Conservation (phyloP, 805 yeast species). For the Lipomyces chichibuensis region DNA sequence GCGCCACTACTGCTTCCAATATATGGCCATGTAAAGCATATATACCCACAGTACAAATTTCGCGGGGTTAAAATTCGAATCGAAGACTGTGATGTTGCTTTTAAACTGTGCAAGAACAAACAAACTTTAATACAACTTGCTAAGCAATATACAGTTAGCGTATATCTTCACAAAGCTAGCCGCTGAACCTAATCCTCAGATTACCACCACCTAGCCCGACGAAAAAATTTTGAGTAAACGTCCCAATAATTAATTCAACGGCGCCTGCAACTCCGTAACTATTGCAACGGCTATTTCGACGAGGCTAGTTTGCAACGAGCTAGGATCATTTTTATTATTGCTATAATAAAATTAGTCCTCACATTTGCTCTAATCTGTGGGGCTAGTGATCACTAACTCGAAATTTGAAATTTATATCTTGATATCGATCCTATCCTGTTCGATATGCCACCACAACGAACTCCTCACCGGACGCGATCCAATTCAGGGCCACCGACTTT, state of each 20-base stretch:
- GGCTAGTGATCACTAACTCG: not conserved
- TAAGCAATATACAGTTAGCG: not conserved
- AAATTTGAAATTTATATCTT: not conserved
- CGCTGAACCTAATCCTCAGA: not conserved
- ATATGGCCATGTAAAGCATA: constrained; percentile 8
- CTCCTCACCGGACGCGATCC: constrained; percentile 28
- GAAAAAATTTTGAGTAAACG: not conserved
- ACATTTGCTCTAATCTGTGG: not conserved
- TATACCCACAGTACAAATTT: not conserved
- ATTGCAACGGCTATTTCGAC: not conserved
- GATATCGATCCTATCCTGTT: not conserved
- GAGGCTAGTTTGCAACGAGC: not conserved
- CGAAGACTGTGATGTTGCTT: not conserved
- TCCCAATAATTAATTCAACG: not conserved
- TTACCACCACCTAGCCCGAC: not conserved
- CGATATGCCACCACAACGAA: constrained; percentile 52
- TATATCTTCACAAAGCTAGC: not conserved
- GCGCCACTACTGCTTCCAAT: constrained; percentile 6
- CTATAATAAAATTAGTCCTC: not conserved
- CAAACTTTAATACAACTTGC: not conserved
- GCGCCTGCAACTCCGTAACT: not conserved
- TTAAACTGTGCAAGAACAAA: not conserved
- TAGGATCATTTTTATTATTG: not conserved
- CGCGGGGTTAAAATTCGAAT: not conserved
- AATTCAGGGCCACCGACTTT: constrained; percentile 57